Percentiles rank a stretch among this genome's conserved stretches.
These are phyloP conservation scores for Emmonsiellopsis sp. DNA, from an alignment of 2,329 filamentous ascomycete species.

Conservation along the genomic window DNA sequence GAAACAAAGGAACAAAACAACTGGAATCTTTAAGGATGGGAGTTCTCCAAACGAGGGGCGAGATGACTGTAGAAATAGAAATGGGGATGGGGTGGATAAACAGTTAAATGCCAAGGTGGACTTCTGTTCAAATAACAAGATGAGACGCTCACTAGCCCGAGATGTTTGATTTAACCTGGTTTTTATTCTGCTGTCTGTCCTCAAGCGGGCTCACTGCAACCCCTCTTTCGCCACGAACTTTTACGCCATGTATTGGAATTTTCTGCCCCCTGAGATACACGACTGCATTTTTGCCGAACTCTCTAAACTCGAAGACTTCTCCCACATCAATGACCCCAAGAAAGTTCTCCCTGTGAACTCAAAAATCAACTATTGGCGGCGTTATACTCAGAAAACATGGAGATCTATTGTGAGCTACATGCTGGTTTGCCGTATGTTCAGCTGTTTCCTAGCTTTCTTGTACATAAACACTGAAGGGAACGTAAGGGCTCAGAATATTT, in stretches of 20 bases:
- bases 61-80: too few species aligned
- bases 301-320: neutral
- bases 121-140: too few species aligned
- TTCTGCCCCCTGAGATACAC: neutral
- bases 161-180: neutral
- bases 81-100: too few species aligned
- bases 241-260: neutral
- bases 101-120: too few species aligned
- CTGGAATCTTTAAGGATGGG: too few species aligned
- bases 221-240: neutral
- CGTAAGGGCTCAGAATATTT: too few species aligned
- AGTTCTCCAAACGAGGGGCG: too few species aligned
- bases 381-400: neutral
- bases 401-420: neutral
- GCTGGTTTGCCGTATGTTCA: neutral
- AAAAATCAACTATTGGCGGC: too few species aligned
- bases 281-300: neutral
- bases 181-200: neutral
- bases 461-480: neutral
- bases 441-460: neutral
- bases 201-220: neutral
- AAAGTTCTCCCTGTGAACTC: too few species aligned
- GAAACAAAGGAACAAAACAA: too few species aligned
- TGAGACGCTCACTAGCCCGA: too few species aligned
- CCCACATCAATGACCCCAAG: too few species aligned